Conservation (phyloP, 352 stramenopile genomes). For the Globisporangium echinulatum region DNA sequence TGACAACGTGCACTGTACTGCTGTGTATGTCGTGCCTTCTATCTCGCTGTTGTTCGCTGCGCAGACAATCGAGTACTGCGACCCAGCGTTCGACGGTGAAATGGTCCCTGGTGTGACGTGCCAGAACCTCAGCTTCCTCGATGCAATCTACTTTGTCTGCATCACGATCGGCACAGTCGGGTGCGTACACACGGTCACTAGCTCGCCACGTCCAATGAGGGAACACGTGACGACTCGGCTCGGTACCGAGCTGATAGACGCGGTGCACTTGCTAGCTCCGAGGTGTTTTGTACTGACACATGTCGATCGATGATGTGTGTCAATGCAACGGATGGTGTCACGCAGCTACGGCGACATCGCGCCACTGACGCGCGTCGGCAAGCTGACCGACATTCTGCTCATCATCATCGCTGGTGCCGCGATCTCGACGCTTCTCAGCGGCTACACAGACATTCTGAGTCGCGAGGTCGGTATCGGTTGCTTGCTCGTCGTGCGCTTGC, state of each 20-base stretch:
- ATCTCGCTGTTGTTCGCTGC: neutral
- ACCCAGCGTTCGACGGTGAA: constrained; percentile 14
- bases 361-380: constrained; percentile 53
- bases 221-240: no score
- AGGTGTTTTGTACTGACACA: no score
- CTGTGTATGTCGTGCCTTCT: no score
- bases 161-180: constrained; percentile 82
- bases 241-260: no score
- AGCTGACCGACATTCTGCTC: constrained; percentile 58
- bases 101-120: constrained; percentile 31
- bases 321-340: neutral
- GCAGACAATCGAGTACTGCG: constrained; percentile 63
- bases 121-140: constrained; percentile 67
- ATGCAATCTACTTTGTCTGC: constrained; percentile 79
- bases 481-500: no score
- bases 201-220: no score
- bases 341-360: constrained; percentile 58
- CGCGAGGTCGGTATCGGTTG: constrained; percentile 35
- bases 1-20: no score
- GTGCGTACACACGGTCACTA: constrained; percentile 18
- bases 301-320: neutral
- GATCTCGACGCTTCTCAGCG: constrained; percentile 64
- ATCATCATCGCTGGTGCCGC: constrained; percentile 67
- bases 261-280: no score
- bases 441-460: constrained; percentile 62